Evolutionary conservation across 495 filamentous ascomycete species (phyloP).

Genomic region (Aspergillus leporis): DNA sequence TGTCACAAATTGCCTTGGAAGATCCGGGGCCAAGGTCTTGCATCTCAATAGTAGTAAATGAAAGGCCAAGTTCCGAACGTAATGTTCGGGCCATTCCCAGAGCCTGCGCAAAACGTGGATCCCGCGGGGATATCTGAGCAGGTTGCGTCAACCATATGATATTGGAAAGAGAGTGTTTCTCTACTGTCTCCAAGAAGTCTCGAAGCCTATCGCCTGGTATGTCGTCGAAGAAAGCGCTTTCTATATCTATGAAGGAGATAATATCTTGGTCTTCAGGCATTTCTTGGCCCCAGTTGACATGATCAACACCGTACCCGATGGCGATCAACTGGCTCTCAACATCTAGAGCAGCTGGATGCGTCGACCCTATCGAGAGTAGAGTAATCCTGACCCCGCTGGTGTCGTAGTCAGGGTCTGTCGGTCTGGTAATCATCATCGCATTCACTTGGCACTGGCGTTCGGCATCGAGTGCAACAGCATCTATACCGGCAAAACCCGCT

Average conservation of each 20-base stretch:
- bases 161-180: neutral
- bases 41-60: conserved; percentile 46
- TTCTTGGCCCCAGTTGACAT: conserved; percentile 19
- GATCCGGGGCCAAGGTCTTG: conserved; percentile 22
- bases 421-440: conserved; percentile 32
- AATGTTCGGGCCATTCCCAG: conserved; percentile 43
- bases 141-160: conserved; percentile 45
- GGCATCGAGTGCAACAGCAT: conserved; percentile 32
- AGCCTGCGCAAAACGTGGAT: conserved; percentile 38
- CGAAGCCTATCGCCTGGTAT: conserved; percentile 20
- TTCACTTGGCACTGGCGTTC: conserved; percentile 31
- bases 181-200: conserved; percentile 20
- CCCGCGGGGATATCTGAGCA: conserved; percentile 32
- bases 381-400: too few species aligned
- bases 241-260: conserved; percentile 34
- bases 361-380: too few species aligned
- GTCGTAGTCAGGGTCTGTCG: too few species aligned
- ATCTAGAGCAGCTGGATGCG: neutral
- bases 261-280: conserved; percentile 31
- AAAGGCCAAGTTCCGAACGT: conserved; percentile 37
- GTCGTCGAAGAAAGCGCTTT: conserved; percentile 34
- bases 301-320: conserved; percentile 21
- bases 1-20: conserved; percentile 16
- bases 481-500: conserved; percentile 32
- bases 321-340: neutral